Evolutionary conservation across 1,284 basidiomycete species (phyloP).

Genomic region (Xerocomus nothofagi): DNA sequence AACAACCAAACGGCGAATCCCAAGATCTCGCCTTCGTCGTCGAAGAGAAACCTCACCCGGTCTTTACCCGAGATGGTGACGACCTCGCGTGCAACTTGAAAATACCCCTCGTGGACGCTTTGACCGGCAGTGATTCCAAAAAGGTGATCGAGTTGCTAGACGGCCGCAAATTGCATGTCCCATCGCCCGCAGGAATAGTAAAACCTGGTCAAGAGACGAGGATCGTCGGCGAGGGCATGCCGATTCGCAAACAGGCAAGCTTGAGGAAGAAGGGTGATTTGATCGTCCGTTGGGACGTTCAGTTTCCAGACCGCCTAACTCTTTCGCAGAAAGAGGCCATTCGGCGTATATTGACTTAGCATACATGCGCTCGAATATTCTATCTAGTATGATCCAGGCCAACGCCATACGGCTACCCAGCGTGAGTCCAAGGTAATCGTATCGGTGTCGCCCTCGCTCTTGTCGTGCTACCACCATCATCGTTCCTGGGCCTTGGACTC

Average conservation of each 20-base stretch:
- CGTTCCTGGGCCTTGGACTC: no score
- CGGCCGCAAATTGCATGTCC: conserved; percentile 71
- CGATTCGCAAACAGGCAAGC: conserved; percentile 78
- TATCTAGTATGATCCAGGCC: conserved; percentile 9
- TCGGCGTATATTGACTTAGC: conserved; percentile 61
- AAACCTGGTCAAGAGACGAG: conserved; percentile 78
- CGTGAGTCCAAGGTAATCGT: no score
- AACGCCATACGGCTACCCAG: no score
- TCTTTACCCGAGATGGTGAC: conserved; percentile 79
- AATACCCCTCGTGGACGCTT: conserved; percentile 81
- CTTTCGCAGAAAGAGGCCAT: conserved; percentile 77
- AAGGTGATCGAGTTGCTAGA: conserved; percentile 73
- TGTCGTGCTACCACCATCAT: no score
- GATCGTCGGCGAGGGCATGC: conserved; percentile 85
- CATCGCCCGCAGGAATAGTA: conserved; percentile 68
- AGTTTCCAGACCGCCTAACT: conserved; percentile 79
- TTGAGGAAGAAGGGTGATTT: conserved; percentile 80
- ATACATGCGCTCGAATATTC: conserved; percentile 1
- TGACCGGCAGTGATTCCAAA: conserved; percentile 55
- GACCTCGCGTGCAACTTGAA: conserved; percentile 67
- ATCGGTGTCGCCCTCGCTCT: no score
- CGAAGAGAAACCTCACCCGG: conserved; percentile 84
- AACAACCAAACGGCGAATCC: conserved; percentile 68
- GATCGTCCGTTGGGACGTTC: conserved; percentile 79
- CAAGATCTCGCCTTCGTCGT: conserved; percentile 90